Evolutionary conservation across 805 yeast genomes (phyloP), one percentile per base, ranked within the genome.

Genomic region (Zygosaccharomyces pseudorouxii): DNA sequence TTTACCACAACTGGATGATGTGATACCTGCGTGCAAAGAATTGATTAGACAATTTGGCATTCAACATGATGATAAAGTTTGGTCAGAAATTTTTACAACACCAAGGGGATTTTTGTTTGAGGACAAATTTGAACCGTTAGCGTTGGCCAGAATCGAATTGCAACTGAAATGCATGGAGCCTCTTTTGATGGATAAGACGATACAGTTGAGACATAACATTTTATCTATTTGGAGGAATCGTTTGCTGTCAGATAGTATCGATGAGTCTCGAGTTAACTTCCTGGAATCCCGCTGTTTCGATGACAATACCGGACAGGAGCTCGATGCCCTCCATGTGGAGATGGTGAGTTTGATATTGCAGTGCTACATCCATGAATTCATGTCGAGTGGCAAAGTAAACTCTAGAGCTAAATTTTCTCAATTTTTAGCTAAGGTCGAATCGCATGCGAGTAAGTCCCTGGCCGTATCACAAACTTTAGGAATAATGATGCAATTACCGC

Each of bases 401-500:
- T 30, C 49, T 7, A 41, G 53, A 8, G 42, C 42, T 18, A 33
- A 18, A 11, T 46, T 39, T 19, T 36, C 56, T 2, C 12, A 18
- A 5, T n/a, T 28, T 5, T 30, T 56, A 14, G 45, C 50, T 6
- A 20, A 40, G n/a, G 14, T 53, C 6, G 39, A 47, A n/a, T 30
- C 47, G 4, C 39, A 45, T 3, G 37, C 37, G 8, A 33, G 16
- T 33, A 33, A 10, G 20, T 58, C 61, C 3, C 43, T 59, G n/a
- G 44, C 58, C 3, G 38, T 61, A 12, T 50, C 60, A 4, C 65
- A 59, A 40, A 49, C 54, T 18, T 43, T 62, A 2, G 53, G 55
- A n/a, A 12, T 60, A 22, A 56, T 56, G 61, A 29, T 59, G n/a
- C 50, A 53, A n/a, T 41, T 56, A 29, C 55, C 60, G 45, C 49